phyloP scores from a whole-genome alignment of 2,329 filamentous ascomycete species.

The Didymella exigua region DNA sequence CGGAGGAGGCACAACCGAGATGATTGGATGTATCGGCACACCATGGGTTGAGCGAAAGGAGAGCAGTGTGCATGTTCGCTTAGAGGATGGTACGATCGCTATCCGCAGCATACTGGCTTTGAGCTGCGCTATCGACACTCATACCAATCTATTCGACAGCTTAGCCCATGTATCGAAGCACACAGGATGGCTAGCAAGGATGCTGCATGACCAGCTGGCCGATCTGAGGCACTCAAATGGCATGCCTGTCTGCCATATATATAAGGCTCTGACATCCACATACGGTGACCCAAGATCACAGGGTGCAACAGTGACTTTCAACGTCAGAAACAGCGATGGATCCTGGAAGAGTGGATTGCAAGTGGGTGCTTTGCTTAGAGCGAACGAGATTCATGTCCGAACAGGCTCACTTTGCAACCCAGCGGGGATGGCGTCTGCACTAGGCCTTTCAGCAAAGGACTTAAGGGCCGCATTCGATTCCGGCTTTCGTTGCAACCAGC shows the following conservation, averaged over 20 bases:
- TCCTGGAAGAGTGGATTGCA: slow-evolving; percentile 61
- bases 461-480: slow-evolving; percentile 61
- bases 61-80: slow-evolving; percentile 61
- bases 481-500: slow-evolving; percentile 63
- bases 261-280: slow-evolving; percentile 57
- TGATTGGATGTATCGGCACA: slow-evolving; percentile 60
- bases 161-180: slow-evolving; percentile 66
- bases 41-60: slow-evolving; percentile 62
- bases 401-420: slow-evolving; percentile 64
- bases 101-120: slow-evolving; percentile 70
- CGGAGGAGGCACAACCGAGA: slow-evolving; percentile 67
- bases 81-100: slow-evolving; percentile 71
- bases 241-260: slow-evolving; percentile 58
- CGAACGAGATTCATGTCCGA: slow-evolving; percentile 63
- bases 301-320: slow-evolving; percentile 69
- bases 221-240: slow-evolving; percentile 61
- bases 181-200: slow-evolving; percentile 59
- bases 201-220: slow-evolving; percentile 56
- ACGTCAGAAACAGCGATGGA: slow-evolving; percentile 61
- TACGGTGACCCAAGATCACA: slow-evolving; percentile 61
- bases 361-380: slow-evolving; percentile 64
- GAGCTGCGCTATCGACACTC: slow-evolving; percentile 63
- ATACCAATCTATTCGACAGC: slow-evolving; percentile 61
- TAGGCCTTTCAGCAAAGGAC: slow-evolving; percentile 60
- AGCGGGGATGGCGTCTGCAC: slow-evolving; percentile 55